A percentile compares a stretch with the other conserved stretches of the same genome.
phyloP scores from a whole-genome alignment of 2,329 filamentous ascomycete species.

The Cordyceps sp. region DNA sequence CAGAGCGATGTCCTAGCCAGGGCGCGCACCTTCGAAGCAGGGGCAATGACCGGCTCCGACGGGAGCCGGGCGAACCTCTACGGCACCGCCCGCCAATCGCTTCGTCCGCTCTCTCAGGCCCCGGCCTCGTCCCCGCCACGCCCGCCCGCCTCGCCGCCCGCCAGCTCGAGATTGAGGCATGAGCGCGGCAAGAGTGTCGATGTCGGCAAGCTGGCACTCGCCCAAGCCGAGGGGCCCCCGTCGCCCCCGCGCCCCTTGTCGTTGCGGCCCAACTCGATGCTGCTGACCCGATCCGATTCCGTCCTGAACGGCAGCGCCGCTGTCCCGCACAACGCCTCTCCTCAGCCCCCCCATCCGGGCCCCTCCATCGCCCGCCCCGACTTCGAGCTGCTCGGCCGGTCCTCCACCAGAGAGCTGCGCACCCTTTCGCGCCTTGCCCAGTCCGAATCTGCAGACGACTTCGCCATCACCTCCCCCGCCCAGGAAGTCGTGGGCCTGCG shows the following conservation, averaged over 20 bases:
- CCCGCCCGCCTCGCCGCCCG: conserved; percentile 16
- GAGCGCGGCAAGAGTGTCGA: conserved; percentile 50
- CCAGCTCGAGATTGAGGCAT: conserved; percentile 15
- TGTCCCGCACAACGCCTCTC: conserved; percentile 13
- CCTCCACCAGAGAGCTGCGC: conserved; percentile 76
- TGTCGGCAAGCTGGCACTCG: conserved; percentile 35
- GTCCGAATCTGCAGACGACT: conserved; percentile 59
- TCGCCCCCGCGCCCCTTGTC: conserved; percentile 24
- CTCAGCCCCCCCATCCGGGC: conserved; percentile 17
- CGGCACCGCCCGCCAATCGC: conserved; percentile 55
- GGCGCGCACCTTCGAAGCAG: conserved; percentile 29
- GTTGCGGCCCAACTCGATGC: conserved; percentile 43
- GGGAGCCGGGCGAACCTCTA: conserved; percentile 47
- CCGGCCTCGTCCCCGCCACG: conserved; percentile 29
- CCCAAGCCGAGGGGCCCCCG: conserved; percentile 22
- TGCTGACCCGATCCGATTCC: conserved; percentile 40
- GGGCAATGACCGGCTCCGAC: conserved; percentile 25
- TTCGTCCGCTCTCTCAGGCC: conserved; percentile 56
- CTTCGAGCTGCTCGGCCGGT: conserved; percentile 67
- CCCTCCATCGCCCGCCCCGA: conserved; percentile 52
- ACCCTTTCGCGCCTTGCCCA: conserved; percentile 74
- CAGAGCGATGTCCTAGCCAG: conserved; percentile 51
- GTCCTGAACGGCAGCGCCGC: conserved; percentile 20
- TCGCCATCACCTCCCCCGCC: conserved; percentile 58
- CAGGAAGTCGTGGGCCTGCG: conserved; percentile 81